Base-by-base conservation (phyloP, 192 early-diverging fungal genomes). In the Irineochytrium annulatum region DNA sequence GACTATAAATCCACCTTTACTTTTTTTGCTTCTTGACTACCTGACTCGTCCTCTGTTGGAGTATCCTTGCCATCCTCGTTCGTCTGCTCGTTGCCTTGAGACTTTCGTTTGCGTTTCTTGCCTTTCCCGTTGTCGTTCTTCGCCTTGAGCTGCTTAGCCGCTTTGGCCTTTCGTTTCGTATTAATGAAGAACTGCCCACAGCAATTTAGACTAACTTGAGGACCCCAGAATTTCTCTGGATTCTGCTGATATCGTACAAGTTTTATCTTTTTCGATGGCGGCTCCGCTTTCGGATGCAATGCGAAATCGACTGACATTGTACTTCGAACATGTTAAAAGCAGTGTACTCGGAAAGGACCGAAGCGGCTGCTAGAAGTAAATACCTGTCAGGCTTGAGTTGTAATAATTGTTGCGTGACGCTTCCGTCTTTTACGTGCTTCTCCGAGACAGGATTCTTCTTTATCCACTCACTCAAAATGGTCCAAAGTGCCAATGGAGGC, bases 221-320 rank as follows among this genome's bases (percentile, higher is more conserved):
- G 97, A 0, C 97, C 97, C 97, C 97, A 99, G 72, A 90, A 84
- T 57, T 87, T 86, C 22, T 86, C 85, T n/a, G 97, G 97, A 63
- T 99, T 99, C 55, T 89, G 73, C 67, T 98, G 95, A 72, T 88
- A 97, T 56, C 97, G 83, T 26, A 95, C 92, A 4, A 98, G 81
- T 59, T 91, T 86, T 28, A 85, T 77, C 48, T 85, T 86, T 48
- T 87, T 75, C 14, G 91, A 93, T 31, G 84, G 79, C 1, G 92
- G 84, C 45, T 85, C 77, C 0, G 87, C 85, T 16, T 89, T 76
- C 32, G 83, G 76, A 67, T 93, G 89, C 22, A 60, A 56, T 22
- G 70, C 80, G 70, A 96, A 99, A 59, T 90, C n/a, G n/a, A n/a
- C n/a, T 83, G 26, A 86, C 87, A 29, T 83, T 75, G 49, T 81